A percentile compares a stretch with the other conserved stretches of the same genome.
Conservation (phyloP, 805 yeast genomes). For the Saccharomycopsis oosterbeekiorum region DNA sequence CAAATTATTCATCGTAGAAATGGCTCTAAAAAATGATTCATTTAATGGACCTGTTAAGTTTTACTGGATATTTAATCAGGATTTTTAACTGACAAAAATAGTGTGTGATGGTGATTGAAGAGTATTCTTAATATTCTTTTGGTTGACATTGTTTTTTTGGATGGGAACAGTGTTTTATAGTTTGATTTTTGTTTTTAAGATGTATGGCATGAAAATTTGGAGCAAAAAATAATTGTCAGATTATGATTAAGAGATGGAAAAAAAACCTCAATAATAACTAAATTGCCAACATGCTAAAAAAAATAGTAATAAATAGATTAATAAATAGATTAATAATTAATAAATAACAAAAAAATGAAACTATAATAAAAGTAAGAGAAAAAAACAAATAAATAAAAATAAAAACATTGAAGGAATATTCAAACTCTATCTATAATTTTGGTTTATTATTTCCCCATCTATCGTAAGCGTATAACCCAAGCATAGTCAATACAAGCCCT, state of each 20-base stretch:
- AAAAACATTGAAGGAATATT: background rate
- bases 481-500: slow-evolving; percentile 47
- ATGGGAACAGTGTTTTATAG: too few relatives aligned
- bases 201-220: background rate
- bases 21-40: too few relatives aligned
- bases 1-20: too few relatives aligned
- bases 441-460: slow-evolving; percentile 44
- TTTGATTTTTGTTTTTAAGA: too few relatives aligned
- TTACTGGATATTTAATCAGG: too few relatives aligned
- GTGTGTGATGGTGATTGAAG: too few relatives aligned
- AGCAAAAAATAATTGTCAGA: background rate
- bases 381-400: background rate
- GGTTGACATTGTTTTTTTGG: slow-evolving; percentile 17
- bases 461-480: slow-evolving; percentile 63
- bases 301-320: background rate
- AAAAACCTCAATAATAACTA: slow-evolving; percentile 10
- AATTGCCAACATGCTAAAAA: background rate
- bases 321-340: background rate
- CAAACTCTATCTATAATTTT: slow-evolving; percentile 10
- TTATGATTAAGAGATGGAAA: background rate
- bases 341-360: background rate
- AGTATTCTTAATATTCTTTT: too few relatives aligned
- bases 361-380: background rate
- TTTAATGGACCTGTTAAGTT: too few relatives aligned
- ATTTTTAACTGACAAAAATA: too few relatives aligned